Evolutionary conservation across 805 yeast species (phyloP), one percentile per base, ranked within the genome.

Genomic region (Cyberlindnera suaveolens): DNA sequence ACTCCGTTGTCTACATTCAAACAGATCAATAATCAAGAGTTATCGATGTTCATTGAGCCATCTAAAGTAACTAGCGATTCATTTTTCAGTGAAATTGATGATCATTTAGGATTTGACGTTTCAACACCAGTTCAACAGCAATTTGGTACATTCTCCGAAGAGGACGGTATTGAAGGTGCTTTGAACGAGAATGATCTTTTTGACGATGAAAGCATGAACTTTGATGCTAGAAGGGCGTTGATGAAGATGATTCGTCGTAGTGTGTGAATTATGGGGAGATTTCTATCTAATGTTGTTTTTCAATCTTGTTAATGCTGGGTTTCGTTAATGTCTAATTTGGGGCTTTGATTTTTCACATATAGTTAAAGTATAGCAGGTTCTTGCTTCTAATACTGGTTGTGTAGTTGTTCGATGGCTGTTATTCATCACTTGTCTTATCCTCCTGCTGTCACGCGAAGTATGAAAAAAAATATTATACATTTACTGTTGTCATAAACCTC

Each of bases 201-300:
- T 40, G 42, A 44, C 23, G 54, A 50, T 35, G 59, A 56, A 4
- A 41, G 27, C 18, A 37, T 42, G 34, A 50, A 38, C n/a, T 48
- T 34, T 43, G 62, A 58, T 44, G 62, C 62, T 9, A 58, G 62
- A 54, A 57, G 41, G 14, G 62, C 62, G 3, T 40, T 58, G 46
- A 49, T 57, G 26, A 55, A 54, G 39, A 51, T 54, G 53, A 45
- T 57, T 32, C 57, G 62, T 42, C 57, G 56, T 14, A 54, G 57
- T 39, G 45, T 52, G 14, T 55, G 40, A 48, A 19, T 4, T 16
- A 4, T 23, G 13, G 27, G 6, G 8, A 23, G 26, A 23, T 23
- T 23, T 23, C 27, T 23, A 15, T 31, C 20, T 9, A 31, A 14
- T 31, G 26, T 34, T 23, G 30, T 34, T 14, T 17, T n/a, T 23